Conservation (phyloP, 441 rosid genomes). For the Jatropha podagrica region DNA sequence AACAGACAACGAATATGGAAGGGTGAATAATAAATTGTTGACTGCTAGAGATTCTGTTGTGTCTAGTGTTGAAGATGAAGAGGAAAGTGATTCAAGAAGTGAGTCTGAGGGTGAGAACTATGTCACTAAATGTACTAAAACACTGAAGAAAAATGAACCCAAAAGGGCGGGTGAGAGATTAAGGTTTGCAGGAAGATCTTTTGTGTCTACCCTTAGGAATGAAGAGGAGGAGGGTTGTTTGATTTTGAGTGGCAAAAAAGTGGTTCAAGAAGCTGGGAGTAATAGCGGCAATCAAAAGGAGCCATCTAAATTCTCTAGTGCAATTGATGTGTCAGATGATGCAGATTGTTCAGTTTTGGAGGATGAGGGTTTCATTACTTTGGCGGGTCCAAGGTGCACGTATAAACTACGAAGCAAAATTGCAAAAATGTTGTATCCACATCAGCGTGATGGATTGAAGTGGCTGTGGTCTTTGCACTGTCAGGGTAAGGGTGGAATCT, state of each 20-base stretch:
- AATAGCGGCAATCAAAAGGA: constrained; percentile 27
- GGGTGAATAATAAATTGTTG: constrained; percentile 24
- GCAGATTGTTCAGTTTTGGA: constrained; percentile 33
- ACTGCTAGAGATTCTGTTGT: constrained; percentile 27
- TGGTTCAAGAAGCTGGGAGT: constrained; percentile 28
- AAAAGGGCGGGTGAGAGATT: constrained; percentile 36
- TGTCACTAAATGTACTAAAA: constrained; percentile 22
- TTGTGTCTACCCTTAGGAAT: constrained; percentile 32
- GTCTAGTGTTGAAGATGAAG: constrained; percentile 35
- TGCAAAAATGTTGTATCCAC: constrained; percentile 71
- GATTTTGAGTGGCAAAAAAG: constrained; percentile 36
- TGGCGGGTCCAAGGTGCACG: constrained; percentile 47
- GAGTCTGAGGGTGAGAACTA: constrained; percentile 18
- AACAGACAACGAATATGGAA: constrained; percentile 21
- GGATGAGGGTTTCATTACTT: constrained; percentile 51
- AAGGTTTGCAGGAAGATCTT: constrained; percentile 40
- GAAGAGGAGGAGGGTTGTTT: constrained; percentile 49
- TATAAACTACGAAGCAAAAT: constrained; percentile 57
- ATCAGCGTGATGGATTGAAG: constrained; percentile 85
- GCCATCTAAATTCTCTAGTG: constrained; percentile 26
- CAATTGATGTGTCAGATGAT: constrained; percentile 32
- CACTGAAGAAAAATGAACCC: constrained; percentile 32
- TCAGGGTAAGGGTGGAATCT: constrained; percentile 88
- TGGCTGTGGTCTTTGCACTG: constrained; percentile 97
- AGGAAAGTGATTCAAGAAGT: constrained; percentile 23